phyloP scores from a whole-genome alignment of 2,329 filamentous ascomycete genomes.

The Alternaria arborescens region DNA sequence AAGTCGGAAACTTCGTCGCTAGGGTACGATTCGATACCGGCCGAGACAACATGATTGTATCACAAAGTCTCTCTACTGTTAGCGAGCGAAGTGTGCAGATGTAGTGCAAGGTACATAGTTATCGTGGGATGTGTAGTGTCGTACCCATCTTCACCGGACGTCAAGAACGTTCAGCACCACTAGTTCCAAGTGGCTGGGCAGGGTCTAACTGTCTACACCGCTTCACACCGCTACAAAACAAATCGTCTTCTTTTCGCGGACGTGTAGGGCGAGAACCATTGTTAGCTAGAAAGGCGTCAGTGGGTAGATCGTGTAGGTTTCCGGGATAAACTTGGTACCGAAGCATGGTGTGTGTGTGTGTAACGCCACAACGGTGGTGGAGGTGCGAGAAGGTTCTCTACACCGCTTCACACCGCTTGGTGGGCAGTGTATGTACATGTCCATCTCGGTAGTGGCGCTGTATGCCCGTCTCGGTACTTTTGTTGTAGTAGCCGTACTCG shows the following conservation, averaged over 20 bases:
- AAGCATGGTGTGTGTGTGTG: background rate
- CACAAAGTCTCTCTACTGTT: background rate
- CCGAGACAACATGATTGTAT: background rate
- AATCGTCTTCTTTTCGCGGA: background rate
- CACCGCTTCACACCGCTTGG: constrained; percentile 1
- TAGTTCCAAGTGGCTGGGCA: background rate
- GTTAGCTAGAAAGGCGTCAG: background rate
- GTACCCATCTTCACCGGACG: constrained; percentile 17
- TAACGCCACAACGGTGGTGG: background rate
- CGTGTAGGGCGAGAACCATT: background rate
- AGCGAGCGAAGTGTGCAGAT: background rate
- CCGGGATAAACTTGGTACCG: background rate
- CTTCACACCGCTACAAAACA: constrained; percentile 25
- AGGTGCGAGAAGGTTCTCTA: background rate
- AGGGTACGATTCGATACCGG: background rate
- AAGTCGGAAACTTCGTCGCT: background rate
- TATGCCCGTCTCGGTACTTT: too few species aligned
- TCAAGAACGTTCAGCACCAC: background rate
- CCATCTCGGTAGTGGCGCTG: too few species aligned
- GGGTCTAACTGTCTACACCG: constrained; percentile 20
- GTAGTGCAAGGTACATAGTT: background rate
- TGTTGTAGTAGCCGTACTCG: background rate
- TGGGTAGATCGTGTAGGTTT: background rate
- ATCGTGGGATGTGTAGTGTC: background rate
- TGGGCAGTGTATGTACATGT: background rate